Evolutionary conservation across 495 filamentous ascomycete species (phyloP).

Genomic region (Evernia prunastri): DNA sequence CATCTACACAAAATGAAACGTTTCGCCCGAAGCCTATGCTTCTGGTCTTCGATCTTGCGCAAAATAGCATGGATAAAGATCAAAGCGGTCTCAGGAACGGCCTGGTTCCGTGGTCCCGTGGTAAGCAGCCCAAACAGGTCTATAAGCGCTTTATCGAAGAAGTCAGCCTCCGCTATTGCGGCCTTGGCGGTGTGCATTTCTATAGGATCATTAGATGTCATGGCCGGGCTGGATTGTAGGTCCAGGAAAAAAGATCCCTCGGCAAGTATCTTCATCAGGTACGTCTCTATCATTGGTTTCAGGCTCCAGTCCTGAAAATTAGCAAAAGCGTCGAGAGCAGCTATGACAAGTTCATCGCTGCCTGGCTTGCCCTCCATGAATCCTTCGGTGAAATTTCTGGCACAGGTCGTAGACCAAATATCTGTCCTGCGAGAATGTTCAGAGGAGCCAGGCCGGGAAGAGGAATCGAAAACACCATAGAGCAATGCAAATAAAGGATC

Average conservation of each 20-base stretch:
- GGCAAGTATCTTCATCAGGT: slow-evolving; percentile 87
- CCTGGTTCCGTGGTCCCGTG: slow-evolving; percentile 58
- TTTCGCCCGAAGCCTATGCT: slow-evolving; percentile 30
- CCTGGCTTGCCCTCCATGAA: slow-evolving; percentile 52
- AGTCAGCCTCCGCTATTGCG: slow-evolving; percentile 77
- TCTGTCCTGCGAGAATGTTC: slow-evolving; percentile 68
- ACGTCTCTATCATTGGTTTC: slow-evolving; percentile 81
- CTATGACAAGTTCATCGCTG: slow-evolving; percentile 60
- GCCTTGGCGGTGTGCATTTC: slow-evolving; percentile 58
- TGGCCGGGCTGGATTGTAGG: slow-evolving; percentile 55
- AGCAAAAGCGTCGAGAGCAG: slow-evolving; percentile 77
- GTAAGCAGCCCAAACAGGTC: slow-evolving; percentile 81
- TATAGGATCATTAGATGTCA: slow-evolving; percentile 55
- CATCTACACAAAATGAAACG: slow-evolving; percentile 41
- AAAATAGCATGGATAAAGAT: slow-evolving; percentile 78
- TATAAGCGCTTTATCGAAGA: slow-evolving; percentile 76
- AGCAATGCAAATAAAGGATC: slow-evolving; percentile 81
- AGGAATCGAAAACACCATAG: slow-evolving; percentile 83
- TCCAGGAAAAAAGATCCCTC: slow-evolving; percentile 88
- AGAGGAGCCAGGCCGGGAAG: slow-evolving; percentile 67
- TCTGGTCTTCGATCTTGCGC: slow-evolving; percentile 62
- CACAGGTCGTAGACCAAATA: slow-evolving; percentile 82
- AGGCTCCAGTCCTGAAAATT: slow-evolving; percentile 83
- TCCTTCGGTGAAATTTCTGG: slow-evolving; percentile 54
- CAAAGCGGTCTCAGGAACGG: slow-evolving; percentile 77